Base-by-base conservation (phyloP, 331 rosid species). In the Arachis monticola region DNA sequence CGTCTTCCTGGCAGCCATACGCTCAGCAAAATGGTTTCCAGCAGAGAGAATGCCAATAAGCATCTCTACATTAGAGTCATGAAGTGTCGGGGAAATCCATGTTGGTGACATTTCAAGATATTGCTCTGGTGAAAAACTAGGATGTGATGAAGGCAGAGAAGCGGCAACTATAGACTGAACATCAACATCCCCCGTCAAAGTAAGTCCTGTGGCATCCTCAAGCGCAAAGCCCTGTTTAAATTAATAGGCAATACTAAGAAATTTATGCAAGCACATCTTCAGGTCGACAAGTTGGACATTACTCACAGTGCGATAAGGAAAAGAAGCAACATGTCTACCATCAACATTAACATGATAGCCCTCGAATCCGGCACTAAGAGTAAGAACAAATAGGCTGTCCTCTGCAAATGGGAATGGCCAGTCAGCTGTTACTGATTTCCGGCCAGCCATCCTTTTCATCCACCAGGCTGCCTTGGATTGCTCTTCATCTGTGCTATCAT, bases 1-100 rank as follows among this genome's bases (percentile, higher is more conserved):
- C 53, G 99, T 91, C 87, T 86, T 94, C 86, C 97, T 88, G 2
- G 80, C 87, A 9, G 99, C 97, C 99, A 94, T 94, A 73, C 99
- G 82, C 87, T 94, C 99, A 0, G 96, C 89, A 61, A 94, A 94
- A 88, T 94, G 99, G 84, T 92, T 94, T 72, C 99, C 99, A 62
- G 99, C 96, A 31, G 99, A 94, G 64, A 94, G 96, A 67, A 94
- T 84, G 60, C 99, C 99, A 5, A 94, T 69, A 74, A 94, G 88
- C 77, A 94, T 80, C 55, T 88, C 92, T 30, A 87, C 88, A 2
- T 80, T 84, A 9, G 73, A 80, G 42, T 38, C 67, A 44, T 90
- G 85, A 77, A 87, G 85, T 32, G 75, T 74, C 0, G 93, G 97
- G 64, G 99, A 93, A 38, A 76, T 66, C 99, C 97, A 94, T 67